Base-by-base conservation (phyloP, 1,284 basidiomycete genomes). In the Crucibulum parvulum region DNA sequence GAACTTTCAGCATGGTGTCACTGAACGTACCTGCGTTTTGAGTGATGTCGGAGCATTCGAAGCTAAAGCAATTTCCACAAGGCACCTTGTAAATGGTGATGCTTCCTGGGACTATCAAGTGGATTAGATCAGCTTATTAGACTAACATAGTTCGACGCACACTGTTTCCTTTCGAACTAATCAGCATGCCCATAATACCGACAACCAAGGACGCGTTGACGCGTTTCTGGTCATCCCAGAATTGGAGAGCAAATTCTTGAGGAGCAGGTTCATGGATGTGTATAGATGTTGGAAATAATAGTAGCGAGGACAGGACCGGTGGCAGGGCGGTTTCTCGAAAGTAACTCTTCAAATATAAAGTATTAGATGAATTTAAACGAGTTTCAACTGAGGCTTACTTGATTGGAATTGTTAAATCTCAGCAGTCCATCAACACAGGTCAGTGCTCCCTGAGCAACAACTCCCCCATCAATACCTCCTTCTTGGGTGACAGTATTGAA, bases 381-480 rank as follows among this genome's bases (percentile, higher is more conserved):
- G 9, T 0, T 7, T 16, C 39, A 34, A 37, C 39, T 39, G 11
- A 37, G 16, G 71, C 86, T 59, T 66, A 93, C 95, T 83, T 98
- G 96, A 77, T 99, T 99, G 4, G 96, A 97, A 34, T 91, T 89
- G 74, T 99, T 99, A 81, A 95, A 97, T 34, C 94, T 85, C 62
- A 99, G 80, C 35, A 99, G 81, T 6, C 87, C 87, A 67, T 96
- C 95, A 24, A 97, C 87, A 63, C 93, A 95, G 9, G 87, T 84
- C 57, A 99, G 80, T 9, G 94, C 94, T 67, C 97, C 93, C 66
- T 95, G 91, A 0, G 95, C 90, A 41, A 95, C 91, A 61, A 92
- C 84, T 7, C 96, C 96, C 16, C 95, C 95, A 67, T 99, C 96
- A 41, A 97, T 84, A 0, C 98, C 95, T 43, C 95, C 94, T 76